Base-by-base conservation (phyloP, 768 basidiomycete species). In the Floccularia luteovirens region DNA sequence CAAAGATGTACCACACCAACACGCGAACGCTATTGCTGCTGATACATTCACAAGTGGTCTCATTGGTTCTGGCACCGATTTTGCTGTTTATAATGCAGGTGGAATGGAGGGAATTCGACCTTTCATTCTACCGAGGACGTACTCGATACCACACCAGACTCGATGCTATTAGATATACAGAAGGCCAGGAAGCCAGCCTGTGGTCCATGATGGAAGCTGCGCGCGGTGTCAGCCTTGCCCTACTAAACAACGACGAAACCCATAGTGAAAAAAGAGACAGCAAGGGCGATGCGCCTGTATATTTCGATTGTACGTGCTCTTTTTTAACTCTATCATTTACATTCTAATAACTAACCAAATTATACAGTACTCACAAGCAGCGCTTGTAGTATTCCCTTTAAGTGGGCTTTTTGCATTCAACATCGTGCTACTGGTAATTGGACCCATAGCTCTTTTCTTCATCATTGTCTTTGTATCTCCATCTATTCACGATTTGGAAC, bases 131-230 rank as follows among this genome's bases (percentile, higher is more conserved):
- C 57, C 72, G 69, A 43, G 76, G 77, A 1, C 69, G 88, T 31
- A 79, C 80, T 44, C 71, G 68, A 45, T 90, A 90, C 48, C 89
- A 91, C 54, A 90, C 88, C 0, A 72, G 71, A 51, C 74, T 74
- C 30, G 88, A 90, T 51, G 69, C 77, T 1, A 68, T 89, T 32
- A 64, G 80, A 5, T 73, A 72, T 37, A 77, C 69, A 21, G 54
- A 63, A 2, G 80, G 79, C 0, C 65, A 69, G 10, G 65, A 69
- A 47, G 68, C 62, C 42, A 63, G 56, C 5, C 60, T 91, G 6
- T 90, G 87, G 86, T 69, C 77, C 2, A 85, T 89, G 80, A 74
- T 90, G 74, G 83, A 90, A 45, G 66, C 70, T 1, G 63, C 77
- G 0, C 59, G 66, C 36, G 74, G 68, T 3, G 75, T 77, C 0